Conservation (phyloP, 257 asterid genomes). For the Schizonepeta tenuifolia region DNA sequence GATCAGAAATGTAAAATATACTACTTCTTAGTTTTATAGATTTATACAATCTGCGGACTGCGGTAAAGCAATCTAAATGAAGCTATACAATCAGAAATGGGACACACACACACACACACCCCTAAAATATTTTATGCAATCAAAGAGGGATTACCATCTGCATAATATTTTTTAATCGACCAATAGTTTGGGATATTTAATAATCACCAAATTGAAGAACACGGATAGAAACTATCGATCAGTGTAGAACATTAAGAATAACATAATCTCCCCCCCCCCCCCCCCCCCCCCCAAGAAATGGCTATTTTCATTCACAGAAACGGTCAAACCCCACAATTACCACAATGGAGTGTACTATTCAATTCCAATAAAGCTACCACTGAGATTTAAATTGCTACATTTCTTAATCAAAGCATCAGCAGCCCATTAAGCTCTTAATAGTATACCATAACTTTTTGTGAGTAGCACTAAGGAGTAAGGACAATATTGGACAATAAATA, state of each 20-base stretch:
- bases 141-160: neutral
- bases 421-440: conserved; percentile 9
- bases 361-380: neutral
- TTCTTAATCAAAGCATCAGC: neutral
- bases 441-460: neutral
- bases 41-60: conserved; percentile 21
- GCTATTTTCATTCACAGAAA: neutral
- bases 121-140: neutral
- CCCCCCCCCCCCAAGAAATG: neutral
- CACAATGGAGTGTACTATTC: neutral
- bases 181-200: neutral
- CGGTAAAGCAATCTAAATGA: conserved; percentile 9
- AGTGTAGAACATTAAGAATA: neutral
- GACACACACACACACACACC: neutral
- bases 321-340: neutral
- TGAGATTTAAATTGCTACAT: neutral
- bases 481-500: neutral
- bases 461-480: neutral
- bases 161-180: neutral
- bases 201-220: neutral
- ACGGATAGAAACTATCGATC: neutral
- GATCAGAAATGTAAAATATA: conserved; percentile 39
- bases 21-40: conserved; percentile 27
- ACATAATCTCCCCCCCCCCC: neutral
- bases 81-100: conserved; percentile 2